Percentiles rank a stretch among this genome's conserved stretches.
Conservation (phyloP, 1,284 basidiomycete species). For the Cutaneotrichosporon mucoides region DNA sequence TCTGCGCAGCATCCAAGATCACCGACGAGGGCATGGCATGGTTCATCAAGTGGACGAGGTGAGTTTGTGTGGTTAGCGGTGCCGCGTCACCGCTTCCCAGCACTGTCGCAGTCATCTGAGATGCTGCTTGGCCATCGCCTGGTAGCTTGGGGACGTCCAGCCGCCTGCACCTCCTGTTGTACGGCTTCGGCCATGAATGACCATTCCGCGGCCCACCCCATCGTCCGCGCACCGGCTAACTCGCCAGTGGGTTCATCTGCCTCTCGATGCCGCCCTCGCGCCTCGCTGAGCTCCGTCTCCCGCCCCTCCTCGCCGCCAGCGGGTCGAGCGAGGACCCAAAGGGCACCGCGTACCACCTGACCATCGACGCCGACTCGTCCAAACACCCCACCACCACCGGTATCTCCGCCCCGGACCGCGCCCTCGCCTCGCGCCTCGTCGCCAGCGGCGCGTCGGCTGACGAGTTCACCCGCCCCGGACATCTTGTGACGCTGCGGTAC, state of each 20-base stretch:
- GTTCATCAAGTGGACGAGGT: constrained; percentile 97
- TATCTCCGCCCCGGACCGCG: constrained; percentile 93
- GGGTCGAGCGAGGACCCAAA: constrained; percentile 67
- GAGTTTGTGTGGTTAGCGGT: constrained; percentile 24
- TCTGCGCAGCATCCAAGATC: constrained; percentile 73
- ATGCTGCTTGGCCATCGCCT: background rate
- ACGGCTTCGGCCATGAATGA: too few species aligned
- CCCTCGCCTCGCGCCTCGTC: constrained; percentile 77
- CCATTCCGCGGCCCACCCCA: too few species aligned
- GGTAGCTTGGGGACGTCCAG: background rate
- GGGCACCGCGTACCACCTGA: constrained; percentile 95
- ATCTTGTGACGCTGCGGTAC: constrained; percentile 89
- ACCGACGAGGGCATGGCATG: constrained; percentile 98
- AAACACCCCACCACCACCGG: constrained; percentile 64
- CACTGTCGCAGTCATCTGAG: too few species aligned
- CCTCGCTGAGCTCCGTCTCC: constrained; percentile 75
- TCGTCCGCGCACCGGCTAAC: background rate
- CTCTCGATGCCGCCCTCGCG: constrained; percentile 73
- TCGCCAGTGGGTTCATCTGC: constrained; percentile 84
- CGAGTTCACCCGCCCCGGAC: constrained; percentile 89
- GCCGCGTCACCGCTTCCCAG: too few species aligned
- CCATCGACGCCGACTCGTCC: constrained; percentile 73
- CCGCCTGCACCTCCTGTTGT: background rate
- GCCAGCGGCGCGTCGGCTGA: constrained; percentile 59
- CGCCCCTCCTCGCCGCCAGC: constrained; percentile 90